Base-by-base conservation (phyloP, 441 rosid genomes). In the Cnidoscolus chayamansa region DNA sequence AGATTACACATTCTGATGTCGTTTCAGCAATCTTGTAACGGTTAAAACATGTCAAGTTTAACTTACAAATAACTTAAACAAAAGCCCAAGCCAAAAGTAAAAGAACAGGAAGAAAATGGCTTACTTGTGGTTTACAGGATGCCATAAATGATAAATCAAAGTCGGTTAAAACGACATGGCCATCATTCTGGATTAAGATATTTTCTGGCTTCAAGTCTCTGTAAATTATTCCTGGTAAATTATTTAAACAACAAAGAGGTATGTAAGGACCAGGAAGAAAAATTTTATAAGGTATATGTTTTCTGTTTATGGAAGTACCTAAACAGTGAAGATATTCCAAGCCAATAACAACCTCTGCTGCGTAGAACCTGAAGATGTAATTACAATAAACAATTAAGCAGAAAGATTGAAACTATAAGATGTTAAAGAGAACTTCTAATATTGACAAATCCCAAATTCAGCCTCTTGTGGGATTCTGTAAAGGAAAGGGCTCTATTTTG, bases 141-240 rank as follows among this genome's bases (percentile, higher is more conserved):
- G 97, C 81, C 93, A 89, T 77, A 73, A 92, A 93, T 65, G 98
- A 95, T 79, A 92, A 83, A 85, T 95, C 99, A 58, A 95, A 95
- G 84, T 95, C 99, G 2, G 95, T 87, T 78, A 95, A 72, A 65
- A 93, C 86, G 49, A 88, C 60, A 78, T 92, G 98, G 7, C 99
- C 99, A 65, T 91, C 96, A 86, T 87, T 86, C 79, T 86, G 89
- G 71, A 95, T 85, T 74, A 95, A 81, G 67, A 95, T 88, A 78
- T 95, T 95, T 77, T 95, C 99, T 64, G 98, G 99, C 91, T 95
- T 95, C 77, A 95, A 74, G 78, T 95, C 99, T 70, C 98, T 88
- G 66, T 95, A 92, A 60, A 92, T 83, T 53, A 95, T 90, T 78
- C 99, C 99, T 95, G 78, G 37, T 16, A 10, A 13, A 48, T 43